phyloP scores from a whole-genome alignment of 495 filamentous ascomycete species.

The Cryomyces antarcticus region DNA sequence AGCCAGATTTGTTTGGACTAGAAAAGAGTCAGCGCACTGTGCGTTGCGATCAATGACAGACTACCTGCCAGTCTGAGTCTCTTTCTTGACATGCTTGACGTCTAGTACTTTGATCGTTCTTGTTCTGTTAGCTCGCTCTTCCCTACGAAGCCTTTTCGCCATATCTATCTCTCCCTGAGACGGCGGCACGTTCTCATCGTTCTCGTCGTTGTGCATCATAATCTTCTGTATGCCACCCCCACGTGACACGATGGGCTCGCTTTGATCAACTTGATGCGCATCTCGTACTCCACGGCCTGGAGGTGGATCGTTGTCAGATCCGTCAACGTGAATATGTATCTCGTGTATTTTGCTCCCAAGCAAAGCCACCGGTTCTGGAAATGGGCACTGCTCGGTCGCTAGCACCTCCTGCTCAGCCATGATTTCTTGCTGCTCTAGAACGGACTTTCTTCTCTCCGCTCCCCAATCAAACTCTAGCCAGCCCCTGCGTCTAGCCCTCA shows the following conservation, averaged over 20 bases:
- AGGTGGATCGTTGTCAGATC: neutral
- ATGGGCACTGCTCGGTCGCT: neutral
- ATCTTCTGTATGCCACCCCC: no score
- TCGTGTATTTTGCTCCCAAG: neutral
- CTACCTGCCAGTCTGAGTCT: constrained; percentile 63
- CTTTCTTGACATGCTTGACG: constrained; percentile 39
- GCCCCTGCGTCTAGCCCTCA: constrained; percentile 58
- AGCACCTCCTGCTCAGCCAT: neutral
- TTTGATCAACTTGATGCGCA: no score
- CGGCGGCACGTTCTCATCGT: constrained; percentile 20
- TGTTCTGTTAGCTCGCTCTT: constrained; percentile 22
- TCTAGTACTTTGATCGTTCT: constrained; percentile 58
- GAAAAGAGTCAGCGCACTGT: constrained; percentile 3
- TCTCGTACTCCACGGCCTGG: no score
- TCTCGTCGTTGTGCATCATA: constrained; percentile 10
- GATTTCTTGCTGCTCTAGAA: neutral
- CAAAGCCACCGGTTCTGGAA: neutral
- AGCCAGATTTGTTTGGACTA: constrained; percentile 81
- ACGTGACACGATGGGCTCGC: no score
- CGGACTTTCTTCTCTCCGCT: constrained; percentile 8
- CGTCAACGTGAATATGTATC: neutral
- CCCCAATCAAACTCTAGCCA: constrained; percentile 57
- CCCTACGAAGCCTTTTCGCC: constrained; percentile 13
- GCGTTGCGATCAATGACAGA: neutral
- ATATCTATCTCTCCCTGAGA: constrained; percentile 10